Evolutionary conservation across 2,329 filamentous ascomycete genomes (phyloP).

Genomic region (Annulohypoxylon truncatum): DNA sequence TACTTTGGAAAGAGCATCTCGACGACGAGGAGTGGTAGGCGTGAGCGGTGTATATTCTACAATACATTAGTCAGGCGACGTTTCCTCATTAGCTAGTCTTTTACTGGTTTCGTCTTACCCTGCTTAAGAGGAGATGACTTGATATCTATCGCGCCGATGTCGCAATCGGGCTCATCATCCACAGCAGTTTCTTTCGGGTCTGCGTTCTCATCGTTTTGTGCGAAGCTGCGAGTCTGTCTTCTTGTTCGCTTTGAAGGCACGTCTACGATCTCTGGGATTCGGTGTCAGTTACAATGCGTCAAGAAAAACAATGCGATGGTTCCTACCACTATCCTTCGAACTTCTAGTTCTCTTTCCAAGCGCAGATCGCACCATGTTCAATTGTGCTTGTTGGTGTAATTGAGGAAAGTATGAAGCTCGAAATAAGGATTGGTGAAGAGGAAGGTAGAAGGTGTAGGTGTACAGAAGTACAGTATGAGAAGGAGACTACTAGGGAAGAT

Average conservation of each 20-base stretch:
- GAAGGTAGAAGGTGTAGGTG: slow-evolving; percentile 8
- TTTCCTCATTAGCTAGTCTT: background rate
- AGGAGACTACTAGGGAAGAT: background rate
- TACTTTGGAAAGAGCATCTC: slow-evolving; percentile 78
- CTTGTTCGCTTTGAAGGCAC: slow-evolving; percentile 61
- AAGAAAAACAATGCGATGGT: slow-evolving; percentile 19
- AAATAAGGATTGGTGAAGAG: slow-evolving; percentile 6
- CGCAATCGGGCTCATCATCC: slow-evolving; percentile 54
- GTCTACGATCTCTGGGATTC: slow-evolving; percentile 44
- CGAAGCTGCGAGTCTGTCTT: slow-evolving; percentile 55
- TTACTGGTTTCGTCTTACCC: slow-evolving; percentile 28
- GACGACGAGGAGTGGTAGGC: slow-evolving; percentile 80
- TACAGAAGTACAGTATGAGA: background rate
- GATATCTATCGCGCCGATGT: slow-evolving; percentile 57
- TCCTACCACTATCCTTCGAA: slow-evolving; percentile 52
- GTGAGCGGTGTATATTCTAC: slow-evolving; percentile 65
- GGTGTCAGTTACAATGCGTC: slow-evolving; percentile 38
- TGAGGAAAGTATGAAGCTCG: slow-evolving; percentile 13
- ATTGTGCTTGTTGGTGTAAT: slow-evolving; percentile 5
- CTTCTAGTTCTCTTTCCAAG: slow-evolving; percentile 61
- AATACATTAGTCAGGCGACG: slow-evolving; percentile 37
- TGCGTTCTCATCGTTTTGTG: slow-evolving; percentile 74
- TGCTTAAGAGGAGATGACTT: slow-evolving; percentile 43
- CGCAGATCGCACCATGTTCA: slow-evolving; percentile 50
- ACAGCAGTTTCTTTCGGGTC: slow-evolving; percentile 62